Evolutionary conservation across 805 yeast species (phyloP), one percentile per base, ranked within the genome.

Genomic region (Starmerella apicola): DNA sequence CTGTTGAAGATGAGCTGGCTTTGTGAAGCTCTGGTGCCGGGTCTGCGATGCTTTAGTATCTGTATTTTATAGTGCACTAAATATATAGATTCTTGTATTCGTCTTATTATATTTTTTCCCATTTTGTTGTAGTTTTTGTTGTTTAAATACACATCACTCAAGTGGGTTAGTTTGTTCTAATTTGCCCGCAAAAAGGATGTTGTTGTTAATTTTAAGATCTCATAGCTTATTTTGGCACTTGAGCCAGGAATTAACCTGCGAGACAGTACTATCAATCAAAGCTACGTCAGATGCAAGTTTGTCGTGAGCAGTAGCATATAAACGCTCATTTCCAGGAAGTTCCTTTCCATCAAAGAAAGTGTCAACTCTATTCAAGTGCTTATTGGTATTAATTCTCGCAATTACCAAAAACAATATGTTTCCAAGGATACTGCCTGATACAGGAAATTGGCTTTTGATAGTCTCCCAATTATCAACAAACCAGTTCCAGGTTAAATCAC

Each of bases 381-480:
- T 71, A 28, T 61, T 57, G 39, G 72, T 70, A 20, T 83, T 70
- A 61, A 74, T 77, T 1, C 79, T 74, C 20, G 74, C 61, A 27
- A 81, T 70, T 36, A 77, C 63, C 27, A 79, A 48, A 24, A 68
- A 65, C 28, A 88, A 80, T 43, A 91, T 76, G 19, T 78, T 66
- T 18, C 88, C 80, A 51, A 88, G 67, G 81, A 85, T 74, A 19
- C 84, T 69, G 47, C 80, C 70, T 10, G 83, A 79, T 12, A 94
- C 83, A 37, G 96, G 95, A 56, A 84, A 70, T 54, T 70, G 65
- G 57, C 74, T 68, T 51, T 62, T 62, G 44, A 88, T 56, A 32
- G 64, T 69, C 42, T 74, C 83, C 88, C 93, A 88, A 60, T 86
- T 78, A 10, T 43, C 52, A 51, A 70, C 68, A 51, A 75, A 54